Evolutionary conservation across 2,329 filamentous ascomycete species (phyloP).

Genomic region (Pseudodiploospora longispora): DNA sequence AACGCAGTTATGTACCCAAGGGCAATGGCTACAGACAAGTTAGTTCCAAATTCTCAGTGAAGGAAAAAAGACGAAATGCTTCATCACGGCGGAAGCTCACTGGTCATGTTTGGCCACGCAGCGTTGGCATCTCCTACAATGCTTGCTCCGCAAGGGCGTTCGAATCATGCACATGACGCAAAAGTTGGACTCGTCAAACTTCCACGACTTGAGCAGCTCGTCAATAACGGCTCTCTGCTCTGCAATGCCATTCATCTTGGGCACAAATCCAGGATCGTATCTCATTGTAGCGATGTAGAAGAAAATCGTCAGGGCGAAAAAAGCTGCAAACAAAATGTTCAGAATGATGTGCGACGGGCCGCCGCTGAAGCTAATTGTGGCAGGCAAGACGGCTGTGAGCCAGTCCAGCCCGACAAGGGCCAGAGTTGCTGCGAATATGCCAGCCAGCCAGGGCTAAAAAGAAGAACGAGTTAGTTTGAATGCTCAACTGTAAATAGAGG

Average conservation of each 20-base stretch:
- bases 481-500: not conserved
- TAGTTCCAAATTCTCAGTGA: constrained; percentile 11
- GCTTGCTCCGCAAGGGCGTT: constrained; percentile 87
- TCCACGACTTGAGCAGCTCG: constrained; percentile 74
- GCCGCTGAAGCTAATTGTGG: constrained; percentile 17
- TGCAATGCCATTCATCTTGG: constrained; percentile 79
- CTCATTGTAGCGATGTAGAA: constrained; percentile 85
- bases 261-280: constrained; percentile 85
- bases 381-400: constrained; percentile 61
- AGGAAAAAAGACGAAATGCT: no score
- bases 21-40: constrained; percentile 65
- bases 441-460: constrained; percentile 74
- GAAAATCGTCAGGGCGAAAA: constrained; percentile 62
- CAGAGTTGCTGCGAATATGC: constrained; percentile 81
- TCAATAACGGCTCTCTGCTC: constrained; percentile 87
- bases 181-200: constrained; percentile 90
- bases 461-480: constrained; percentile 6
- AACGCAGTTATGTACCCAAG: constrained; percentile 96
- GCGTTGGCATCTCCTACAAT: constrained; percentile 83
- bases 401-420: constrained; percentile 76
- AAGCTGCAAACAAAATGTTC: constrained; percentile 65
- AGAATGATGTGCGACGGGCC: constrained; percentile 52
- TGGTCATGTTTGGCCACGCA: constrained; percentile 97
- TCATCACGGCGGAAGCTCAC: constrained; percentile 41
- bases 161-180: constrained; percentile 93